Evolutionary conservation across 2,329 filamentous ascomycete genomes (phyloP).

Genomic region (Aspergillus hiratsukae): DNA sequence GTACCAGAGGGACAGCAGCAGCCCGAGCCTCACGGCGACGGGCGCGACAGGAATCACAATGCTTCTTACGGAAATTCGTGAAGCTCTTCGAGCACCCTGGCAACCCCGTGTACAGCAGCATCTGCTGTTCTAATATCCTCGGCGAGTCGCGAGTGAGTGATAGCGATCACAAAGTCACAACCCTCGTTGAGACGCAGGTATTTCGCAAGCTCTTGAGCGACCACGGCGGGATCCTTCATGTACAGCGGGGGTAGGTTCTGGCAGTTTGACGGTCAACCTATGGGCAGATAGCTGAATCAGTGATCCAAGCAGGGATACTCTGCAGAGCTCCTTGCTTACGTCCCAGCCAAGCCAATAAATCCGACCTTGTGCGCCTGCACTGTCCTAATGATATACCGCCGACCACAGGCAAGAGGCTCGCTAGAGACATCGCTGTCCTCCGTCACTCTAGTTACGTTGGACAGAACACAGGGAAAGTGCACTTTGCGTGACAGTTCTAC

Average conservation of each 20-base stretch:
- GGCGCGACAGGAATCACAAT: too few species aligned
- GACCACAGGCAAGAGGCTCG: constrained; percentile 3
- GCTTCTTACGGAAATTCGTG: too few species aligned
- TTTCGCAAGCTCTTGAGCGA: constrained; percentile 1
- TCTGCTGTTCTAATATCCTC: constrained; percentile 12
- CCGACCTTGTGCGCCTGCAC: constrained; percentile 9
- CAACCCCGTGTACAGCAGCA: constrained; percentile 9
- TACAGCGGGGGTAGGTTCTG: constrained; percentile 8
- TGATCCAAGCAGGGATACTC: constrained; percentile 7
- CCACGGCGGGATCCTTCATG: constrained; percentile 1
- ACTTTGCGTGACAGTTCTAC: constrained; percentile 8
- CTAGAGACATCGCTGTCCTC: not conserved
- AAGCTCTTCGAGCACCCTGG: not conserved
- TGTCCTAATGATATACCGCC: constrained; percentile 7
- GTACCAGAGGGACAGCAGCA: too few species aligned
- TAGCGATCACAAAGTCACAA: constrained; percentile 21
- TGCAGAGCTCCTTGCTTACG: constrained; percentile 6
- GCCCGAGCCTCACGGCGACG: too few species aligned
- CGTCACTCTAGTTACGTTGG: constrained; percentile 1
- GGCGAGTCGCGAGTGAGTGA: constrained; percentile 21
- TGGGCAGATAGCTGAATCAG: constrained; percentile 3
- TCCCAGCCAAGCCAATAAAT: constrained; percentile 15
- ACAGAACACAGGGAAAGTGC: constrained; percentile 11
- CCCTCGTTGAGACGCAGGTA: constrained; percentile 6
- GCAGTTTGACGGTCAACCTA: constrained; percentile 19